Evolutionary conservation across 371 early-diverging fungal genomes (phyloP).

Genomic region (Lichtheimia ramosa): DNA sequence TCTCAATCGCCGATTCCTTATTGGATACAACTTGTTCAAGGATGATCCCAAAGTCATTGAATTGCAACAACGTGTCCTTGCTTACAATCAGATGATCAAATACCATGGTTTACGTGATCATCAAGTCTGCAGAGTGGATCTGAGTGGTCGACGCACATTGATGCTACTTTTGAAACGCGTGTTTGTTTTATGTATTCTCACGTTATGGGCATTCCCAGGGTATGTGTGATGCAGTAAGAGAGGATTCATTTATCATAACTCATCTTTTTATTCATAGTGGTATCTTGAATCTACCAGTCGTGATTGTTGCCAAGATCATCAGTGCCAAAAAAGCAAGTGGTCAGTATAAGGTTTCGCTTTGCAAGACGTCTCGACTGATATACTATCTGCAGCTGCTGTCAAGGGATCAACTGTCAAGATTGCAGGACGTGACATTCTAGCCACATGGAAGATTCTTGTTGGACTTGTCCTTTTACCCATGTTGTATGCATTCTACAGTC

Average conservation of each 20-base stretch:
- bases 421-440: conserved; percentile 86
- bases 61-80: conserved; percentile 64
- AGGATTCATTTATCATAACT: not conserved
- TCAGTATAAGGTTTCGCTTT: conserved; percentile 11
- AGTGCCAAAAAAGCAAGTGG: conserved; percentile 72
- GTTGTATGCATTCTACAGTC: conserved; percentile 68
- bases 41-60: conserved; percentile 75
- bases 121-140: conserved; percentile 78
- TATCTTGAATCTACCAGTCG: conserved; percentile 72
- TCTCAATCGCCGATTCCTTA: conserved; percentile 83
- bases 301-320: conserved; percentile 61
- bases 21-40: conserved; percentile 73
- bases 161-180: conserved; percentile 61
- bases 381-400: conserved; percentile 63
- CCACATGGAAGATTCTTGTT: conserved; percentile 89
- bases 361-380: not conserved
- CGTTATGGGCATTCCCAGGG: conserved; percentile 80
- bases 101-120: conserved; percentile 92
- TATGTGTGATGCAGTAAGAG: conserved; percentile 21
- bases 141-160: conserved; percentile 66
- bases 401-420: conserved; percentile 87
- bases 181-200: conserved; percentile 59
- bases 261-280: conserved; percentile 32
- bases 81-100: conserved; percentile 82
- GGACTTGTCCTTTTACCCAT: conserved; percentile 72